phyloP scores from a whole-genome alignment of 495 filamentous ascomycete species.

The Amniculicola lignicola region DNA sequence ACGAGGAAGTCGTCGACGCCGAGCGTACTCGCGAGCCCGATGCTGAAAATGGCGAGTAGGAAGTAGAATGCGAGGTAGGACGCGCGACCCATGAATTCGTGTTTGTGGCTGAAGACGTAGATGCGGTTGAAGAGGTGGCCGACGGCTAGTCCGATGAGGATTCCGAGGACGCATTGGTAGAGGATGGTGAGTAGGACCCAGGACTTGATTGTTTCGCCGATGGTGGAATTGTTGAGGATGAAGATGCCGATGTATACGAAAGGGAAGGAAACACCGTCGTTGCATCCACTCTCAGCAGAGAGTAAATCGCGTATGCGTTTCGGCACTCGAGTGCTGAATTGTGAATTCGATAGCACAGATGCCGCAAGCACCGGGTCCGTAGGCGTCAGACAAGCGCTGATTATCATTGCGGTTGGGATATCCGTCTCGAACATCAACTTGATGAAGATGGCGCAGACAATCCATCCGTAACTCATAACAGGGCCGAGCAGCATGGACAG shows the following conservation, averaged over 20 bases:
- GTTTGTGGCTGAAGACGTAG: conserved; percentile 41
- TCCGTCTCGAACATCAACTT: conserved; percentile 41
- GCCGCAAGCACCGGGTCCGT: conserved; percentile 53
- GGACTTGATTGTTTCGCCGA: conserved; percentile 42
- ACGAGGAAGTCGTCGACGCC: conserved; percentile 53
- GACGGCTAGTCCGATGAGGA: conserved; percentile 43
- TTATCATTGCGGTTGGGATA: conserved; percentile 43
- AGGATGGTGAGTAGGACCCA: conserved; percentile 50
- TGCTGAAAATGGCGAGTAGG: conserved; percentile 47
- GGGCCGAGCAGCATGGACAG: conserved; percentile 49
- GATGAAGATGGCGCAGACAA: conserved; percentile 46
- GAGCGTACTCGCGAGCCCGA: conserved; percentile 48
- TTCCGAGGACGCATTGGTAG: conserved; percentile 49
- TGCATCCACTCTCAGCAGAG: conserved; percentile 50
- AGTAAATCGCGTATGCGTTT: conserved; percentile 47
- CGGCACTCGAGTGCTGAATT: conserved; percentile 47
- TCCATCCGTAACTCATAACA: conserved; percentile 51
- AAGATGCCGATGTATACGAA: conserved; percentile 50
- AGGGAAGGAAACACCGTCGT: conserved; percentile 50
- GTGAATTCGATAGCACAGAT: conserved; percentile 45
- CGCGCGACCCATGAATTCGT: conserved; percentile 42
- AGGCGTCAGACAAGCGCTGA: conserved; percentile 51
- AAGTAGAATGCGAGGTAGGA: conserved; percentile 52
- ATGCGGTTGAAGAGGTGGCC: conserved; percentile 43
- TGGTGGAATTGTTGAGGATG: conserved; percentile 36